These are phyloP conservation scores for Conoideocrella luteorostrata DNA, from an alignment of 2,329 filamentous ascomycete genomes.

Conservation along the genomic window DNA sequence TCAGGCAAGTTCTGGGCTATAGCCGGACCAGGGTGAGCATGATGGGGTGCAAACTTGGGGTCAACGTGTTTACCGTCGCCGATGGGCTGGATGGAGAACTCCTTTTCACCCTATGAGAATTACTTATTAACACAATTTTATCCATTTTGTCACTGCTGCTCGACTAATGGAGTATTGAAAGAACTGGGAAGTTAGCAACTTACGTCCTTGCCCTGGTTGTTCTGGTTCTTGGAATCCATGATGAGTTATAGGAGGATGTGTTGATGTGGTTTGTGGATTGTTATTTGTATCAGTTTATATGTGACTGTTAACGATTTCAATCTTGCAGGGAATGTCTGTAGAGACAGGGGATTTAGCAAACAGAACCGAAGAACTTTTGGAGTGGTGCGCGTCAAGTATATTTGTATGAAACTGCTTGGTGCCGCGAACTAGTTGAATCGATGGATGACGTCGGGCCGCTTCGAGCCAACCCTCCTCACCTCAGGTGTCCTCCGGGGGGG, in stretches of 20 bases:
- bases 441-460: constrained; percentile 8
- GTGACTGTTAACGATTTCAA: too few relatives aligned
- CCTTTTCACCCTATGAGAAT: constrained; percentile 30
- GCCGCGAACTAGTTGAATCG: neutral
- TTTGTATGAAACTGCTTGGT: neutral
- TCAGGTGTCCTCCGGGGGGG: too few relatives aligned
- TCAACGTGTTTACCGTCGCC: constrained; percentile 35
- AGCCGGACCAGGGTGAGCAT: constrained; percentile 53
- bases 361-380: too few relatives aligned
- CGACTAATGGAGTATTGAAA: neutral
- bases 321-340: too few relatives aligned
- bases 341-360: too few relatives aligned
- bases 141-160: neutral
- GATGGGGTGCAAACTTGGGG: constrained; percentile 43
- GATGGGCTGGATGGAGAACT: constrained; percentile 40
- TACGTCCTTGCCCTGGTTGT: constrained; percentile 13
- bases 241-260: neutral
- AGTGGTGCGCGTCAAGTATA: too few relatives aligned
- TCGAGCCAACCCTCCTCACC: neutral
- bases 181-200: neutral
- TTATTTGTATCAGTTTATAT: too few relatives aligned
- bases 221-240: constrained; percentile 17
- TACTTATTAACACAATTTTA: neutral
- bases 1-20: constrained; percentile 46
- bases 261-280: too few relatives aligned